These are phyloP conservation scores for Dissophora ornata DNA, from an alignment of 192 early-diverging fungal species.

Conservation along the genomic window DNA sequence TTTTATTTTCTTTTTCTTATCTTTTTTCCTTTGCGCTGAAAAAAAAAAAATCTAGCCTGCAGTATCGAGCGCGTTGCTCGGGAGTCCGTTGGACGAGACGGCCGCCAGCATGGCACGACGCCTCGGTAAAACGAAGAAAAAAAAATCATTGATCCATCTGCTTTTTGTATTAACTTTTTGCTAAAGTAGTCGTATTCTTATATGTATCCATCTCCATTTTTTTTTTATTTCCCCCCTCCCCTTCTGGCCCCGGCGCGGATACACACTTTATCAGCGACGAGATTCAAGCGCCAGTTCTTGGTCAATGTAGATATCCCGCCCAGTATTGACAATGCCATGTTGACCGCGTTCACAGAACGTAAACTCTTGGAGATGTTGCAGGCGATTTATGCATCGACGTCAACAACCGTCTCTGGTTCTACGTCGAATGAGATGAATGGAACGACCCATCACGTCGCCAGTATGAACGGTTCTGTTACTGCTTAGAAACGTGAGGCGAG, in stretches of 20 bases:
- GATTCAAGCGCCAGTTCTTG: constrained; percentile 37
- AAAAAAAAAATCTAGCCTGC: constrained; percentile 12
- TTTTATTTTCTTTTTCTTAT: too few relatives aligned
- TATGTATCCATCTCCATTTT: neutral
- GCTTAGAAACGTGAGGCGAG: too few relatives aligned
- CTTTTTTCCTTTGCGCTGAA: too few relatives aligned
- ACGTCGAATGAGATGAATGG: too few relatives aligned
- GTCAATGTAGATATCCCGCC: constrained; percentile 38
- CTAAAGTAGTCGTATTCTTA: too few relatives aligned
- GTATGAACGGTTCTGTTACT: too few relatives aligned
- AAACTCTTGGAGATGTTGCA: constrained; percentile 39
- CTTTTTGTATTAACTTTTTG: too few relatives aligned
- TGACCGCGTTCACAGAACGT: constrained; percentile 32
- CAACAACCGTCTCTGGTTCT: too few relatives aligned
- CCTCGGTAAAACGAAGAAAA: constrained; percentile 16
- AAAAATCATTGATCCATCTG: too few relatives aligned
- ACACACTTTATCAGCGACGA: constrained; percentile 39
- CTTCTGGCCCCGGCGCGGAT: neutral
- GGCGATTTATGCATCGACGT: neutral
- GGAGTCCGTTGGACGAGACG: constrained; percentile 29
- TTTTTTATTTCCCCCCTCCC: neutral
- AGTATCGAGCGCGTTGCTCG: constrained; percentile 28
- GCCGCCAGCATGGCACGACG: constrained; percentile 34
- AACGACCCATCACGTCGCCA: too few relatives aligned
- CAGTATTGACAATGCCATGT: constrained; percentile 31